Conservation (phyloP, 805 yeast genomes). For the Blastobotrys robertii region DNA sequence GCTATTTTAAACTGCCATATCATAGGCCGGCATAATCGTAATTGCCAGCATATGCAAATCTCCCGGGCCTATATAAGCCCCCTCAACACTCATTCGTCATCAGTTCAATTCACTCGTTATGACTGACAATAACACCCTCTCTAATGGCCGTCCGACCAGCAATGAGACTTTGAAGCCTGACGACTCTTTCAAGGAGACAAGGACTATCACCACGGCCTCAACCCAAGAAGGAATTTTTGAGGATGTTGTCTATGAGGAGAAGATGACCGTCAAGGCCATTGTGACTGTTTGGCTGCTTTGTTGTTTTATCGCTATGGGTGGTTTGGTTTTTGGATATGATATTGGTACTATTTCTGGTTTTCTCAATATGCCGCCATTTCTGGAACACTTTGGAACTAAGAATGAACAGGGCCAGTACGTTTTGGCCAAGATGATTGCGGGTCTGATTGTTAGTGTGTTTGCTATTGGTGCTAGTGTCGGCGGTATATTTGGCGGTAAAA, state of each 20-base stretch:
- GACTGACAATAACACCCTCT: too few species aligned
- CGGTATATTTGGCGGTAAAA: constrained; percentile 50
- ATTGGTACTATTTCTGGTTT: constrained; percentile 62
- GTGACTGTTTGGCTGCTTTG: constrained; percentile 29
- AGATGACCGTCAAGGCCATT: constrained; percentile 5
- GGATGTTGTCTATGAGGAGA: constrained; percentile 9
- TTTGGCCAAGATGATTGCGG: constrained; percentile 45
- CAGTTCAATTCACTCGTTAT: too few species aligned
- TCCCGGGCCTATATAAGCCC: too few species aligned
- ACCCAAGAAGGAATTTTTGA: background rate
- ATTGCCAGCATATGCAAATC: too few species aligned
- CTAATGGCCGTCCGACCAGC: background rate
- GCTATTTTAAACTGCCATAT: too few species aligned
- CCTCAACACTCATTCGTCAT: too few species aligned
- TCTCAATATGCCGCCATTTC: constrained; percentile 47
- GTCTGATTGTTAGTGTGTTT: constrained; percentile 62
- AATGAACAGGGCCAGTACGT: constrained; percentile 27
- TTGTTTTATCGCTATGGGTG: constrained; percentile 50
- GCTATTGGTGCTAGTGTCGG: constrained; percentile 67
- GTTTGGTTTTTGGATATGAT: constrained; percentile 58
- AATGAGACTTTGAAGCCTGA: background rate
- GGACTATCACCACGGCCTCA: background rate
- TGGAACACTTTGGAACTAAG: constrained; percentile 38
- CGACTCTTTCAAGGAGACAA: background rate
- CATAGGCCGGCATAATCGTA: too few species aligned